Evolutionary conservation across 129 eudicot genomes (phyloP).

Genomic region (Chrysanthemum lavandulifolium): DNA sequence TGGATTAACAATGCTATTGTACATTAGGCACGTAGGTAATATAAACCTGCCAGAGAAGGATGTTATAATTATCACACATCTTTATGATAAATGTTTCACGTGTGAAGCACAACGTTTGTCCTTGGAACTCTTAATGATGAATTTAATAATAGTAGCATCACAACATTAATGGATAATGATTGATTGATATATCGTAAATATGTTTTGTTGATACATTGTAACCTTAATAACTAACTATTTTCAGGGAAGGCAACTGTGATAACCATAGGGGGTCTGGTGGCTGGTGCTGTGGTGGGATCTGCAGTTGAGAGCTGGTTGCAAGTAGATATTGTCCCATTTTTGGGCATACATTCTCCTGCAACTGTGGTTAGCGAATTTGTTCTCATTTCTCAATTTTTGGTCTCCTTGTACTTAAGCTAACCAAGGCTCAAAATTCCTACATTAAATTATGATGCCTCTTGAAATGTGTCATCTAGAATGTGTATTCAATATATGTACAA

Average conservation of each 20-base stretch:
- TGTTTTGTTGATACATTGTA: slow-evolving; percentile 7
- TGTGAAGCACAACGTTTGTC: not conserved
- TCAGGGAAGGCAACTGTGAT: slow-evolving; percentile 90
- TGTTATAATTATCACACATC: too few species aligned
- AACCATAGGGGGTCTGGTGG: slow-evolving; percentile 84
- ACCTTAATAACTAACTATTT: slow-evolving; percentile 8
- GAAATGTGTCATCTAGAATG: slow-evolving; percentile 38
- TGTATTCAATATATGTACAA: slow-evolving; percentile 47
- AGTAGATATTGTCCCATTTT: slow-evolving; percentile 92
- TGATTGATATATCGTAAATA: not conserved
- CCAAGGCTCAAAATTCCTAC: slow-evolving; percentile 19
- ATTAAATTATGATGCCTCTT: slow-evolving; percentile 23
- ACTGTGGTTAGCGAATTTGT: slow-evolving; percentile 86
- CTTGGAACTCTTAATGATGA: not conserved
- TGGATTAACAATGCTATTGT: not conserved
- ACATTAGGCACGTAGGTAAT: too few species aligned
- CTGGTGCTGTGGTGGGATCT: slow-evolving; percentile 97
- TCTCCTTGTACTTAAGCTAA: slow-evolving; percentile 79
- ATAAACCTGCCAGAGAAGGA: too few species aligned
- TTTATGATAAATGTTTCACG: too few species aligned
- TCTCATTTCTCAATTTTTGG: slow-evolving; percentile 81
- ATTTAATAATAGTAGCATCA: not conserved
- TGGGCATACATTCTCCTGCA: slow-evolving; percentile 85
- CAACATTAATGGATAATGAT: not conserved
- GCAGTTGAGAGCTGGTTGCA: slow-evolving; percentile 97